Evolutionary conservation across 192 early-diverging fungal species (phyloP), one percentile per base, ranked within the genome.

Genomic region (Obelidium mucronatum): DNA sequence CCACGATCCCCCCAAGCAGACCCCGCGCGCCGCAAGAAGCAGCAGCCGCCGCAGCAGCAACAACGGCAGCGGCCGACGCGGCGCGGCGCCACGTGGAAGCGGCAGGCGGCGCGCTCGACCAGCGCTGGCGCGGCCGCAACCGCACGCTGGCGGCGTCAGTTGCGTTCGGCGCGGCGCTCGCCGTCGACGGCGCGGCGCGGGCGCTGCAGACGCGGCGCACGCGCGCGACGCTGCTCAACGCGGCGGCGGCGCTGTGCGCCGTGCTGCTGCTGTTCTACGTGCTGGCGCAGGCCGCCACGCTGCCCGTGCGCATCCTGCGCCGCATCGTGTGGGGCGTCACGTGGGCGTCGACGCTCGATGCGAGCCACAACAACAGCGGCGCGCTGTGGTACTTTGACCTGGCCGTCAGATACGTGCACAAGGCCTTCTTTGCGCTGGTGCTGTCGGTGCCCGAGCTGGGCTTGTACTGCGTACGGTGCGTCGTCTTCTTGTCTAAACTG

Each of bases 401-500:
- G 24, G 26, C 28, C 13, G 33, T 60, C 28, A 28, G 26, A 60
- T 60, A 60, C 26, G 33, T 60, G 17, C 26, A 28, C 13, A 31
- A 24, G 15, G 26, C 13, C 19, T 60, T 60, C 58, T 60, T 60
- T 60, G 63, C 13, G 6, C 24, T 66, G 8, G 19, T 66, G 22
- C 19, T 36, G 19, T 26, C 37, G 30, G 28, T 66, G 34, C 63
- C 63, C 34, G 63, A 39, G 37, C 24, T 34, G 17, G 24, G 2
- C 0, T 26, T 37, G 2, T 3, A 66, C 39, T 11, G 15, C 35
- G 30, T n/a, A 36, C 63, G 63, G 63, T 31, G 33, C 15, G 3
- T n/a, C 66, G 1, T 54, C 39, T 1, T 72, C 67, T 3, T 68
- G 74, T n/a, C n/a, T n/a, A n/a, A n/a, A n/a, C n/a, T n/a, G n/a